These are phyloP conservation scores for Xylariaceae sp. DNA, from an alignment of 2,329 filamentous ascomycete species.

Conservation along the genomic window DNA sequence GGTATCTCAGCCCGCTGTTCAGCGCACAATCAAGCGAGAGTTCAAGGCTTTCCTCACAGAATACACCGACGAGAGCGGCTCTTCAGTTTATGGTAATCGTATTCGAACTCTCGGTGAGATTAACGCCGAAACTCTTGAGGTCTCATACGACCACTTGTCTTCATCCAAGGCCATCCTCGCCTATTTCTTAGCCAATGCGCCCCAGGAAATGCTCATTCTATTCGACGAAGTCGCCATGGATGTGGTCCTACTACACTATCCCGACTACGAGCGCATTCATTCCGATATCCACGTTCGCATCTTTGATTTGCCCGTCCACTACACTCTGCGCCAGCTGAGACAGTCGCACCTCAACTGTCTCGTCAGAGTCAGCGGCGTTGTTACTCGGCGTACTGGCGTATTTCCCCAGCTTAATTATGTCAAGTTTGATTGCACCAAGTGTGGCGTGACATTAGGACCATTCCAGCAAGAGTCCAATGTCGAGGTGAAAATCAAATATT, in stretches of 20 bases:
- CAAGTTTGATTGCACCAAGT: conserved; percentile 97
- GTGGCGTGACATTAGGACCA: conserved; percentile 86
- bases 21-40: conserved; percentile 91
- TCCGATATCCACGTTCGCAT: conserved; percentile 98
- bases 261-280: conserved; percentile 96
- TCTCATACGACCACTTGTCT: conserved; percentile 92
- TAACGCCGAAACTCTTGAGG: conserved; percentile 94
- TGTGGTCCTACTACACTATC: conserved; percentile 93
- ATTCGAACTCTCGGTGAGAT: conserved; percentile 96
- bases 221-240: conserved; percentile 98
- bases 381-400: conserved; percentile 91
- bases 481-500: conserved; percentile 95
- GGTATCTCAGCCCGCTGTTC: conserved; percentile 88
- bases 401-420: conserved; percentile 99
- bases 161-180: conserved; percentile 91
- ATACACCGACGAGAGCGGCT: conserved; percentile 87
- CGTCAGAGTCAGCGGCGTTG: conserved; percentile 91
- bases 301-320: conserved; percentile 90
- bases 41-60: conserved; percentile 98
- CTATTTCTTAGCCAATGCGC: conserved; percentile 95
- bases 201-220: conserved; percentile 91
- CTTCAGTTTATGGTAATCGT: conserved; percentile 92
- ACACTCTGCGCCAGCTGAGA: conserved; percentile 92
- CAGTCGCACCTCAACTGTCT: conserved; percentile 96
- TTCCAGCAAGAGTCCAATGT: conserved; percentile 98